Evolutionary conservation across 495 filamentous ascomycete species (phyloP).

Genomic region (Penicillium pancosmium): DNA sequence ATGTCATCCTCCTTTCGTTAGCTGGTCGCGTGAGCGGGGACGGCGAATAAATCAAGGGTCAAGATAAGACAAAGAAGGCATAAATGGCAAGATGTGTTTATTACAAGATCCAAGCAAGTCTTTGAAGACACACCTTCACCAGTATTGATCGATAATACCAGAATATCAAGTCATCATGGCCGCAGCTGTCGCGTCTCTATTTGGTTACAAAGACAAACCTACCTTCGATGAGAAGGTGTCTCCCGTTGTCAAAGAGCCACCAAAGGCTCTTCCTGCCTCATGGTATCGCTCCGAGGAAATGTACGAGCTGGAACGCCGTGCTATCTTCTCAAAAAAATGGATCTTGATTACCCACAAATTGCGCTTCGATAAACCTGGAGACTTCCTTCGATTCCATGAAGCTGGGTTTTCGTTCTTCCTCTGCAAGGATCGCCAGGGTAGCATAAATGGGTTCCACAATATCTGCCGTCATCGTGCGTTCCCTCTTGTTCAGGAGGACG

Average conservation of each 20-base stretch:
- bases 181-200: slow-evolving; percentile 22
- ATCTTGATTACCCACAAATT: slow-evolving; percentile 50
- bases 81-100: background rate
- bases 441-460: slow-evolving; percentile 58
- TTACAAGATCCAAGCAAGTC: background rate
- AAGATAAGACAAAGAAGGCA: background rate
- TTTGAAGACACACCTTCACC: background rate
- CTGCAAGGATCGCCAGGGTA: slow-evolving; percentile 44
- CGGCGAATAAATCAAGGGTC: background rate
- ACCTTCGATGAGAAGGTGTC: slow-evolving; percentile 10
- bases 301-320: slow-evolving; percentile 54
- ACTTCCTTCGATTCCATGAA: slow-evolving; percentile 49
- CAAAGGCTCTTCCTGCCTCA: slow-evolving; percentile 48
- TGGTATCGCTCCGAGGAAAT: slow-evolving; percentile 53
- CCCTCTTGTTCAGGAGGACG: slow-evolving; percentile 51
- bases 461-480: slow-evolving; percentile 60
- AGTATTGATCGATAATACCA: background rate
- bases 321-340: slow-evolving; percentile 56
- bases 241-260: slow-evolving; percentile 13
- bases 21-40: slow-evolving; percentile 10
- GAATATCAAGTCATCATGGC: slow-evolving; percentile 16
- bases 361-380: slow-evolving; percentile 48
- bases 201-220: slow-evolving; percentile 22
- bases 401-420: slow-evolving; percentile 54
- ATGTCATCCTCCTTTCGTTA: slow-evolving; percentile 2